Conservation (phyloP, 306 rosid genomes). For the Begonia fuchsioides region DNA sequence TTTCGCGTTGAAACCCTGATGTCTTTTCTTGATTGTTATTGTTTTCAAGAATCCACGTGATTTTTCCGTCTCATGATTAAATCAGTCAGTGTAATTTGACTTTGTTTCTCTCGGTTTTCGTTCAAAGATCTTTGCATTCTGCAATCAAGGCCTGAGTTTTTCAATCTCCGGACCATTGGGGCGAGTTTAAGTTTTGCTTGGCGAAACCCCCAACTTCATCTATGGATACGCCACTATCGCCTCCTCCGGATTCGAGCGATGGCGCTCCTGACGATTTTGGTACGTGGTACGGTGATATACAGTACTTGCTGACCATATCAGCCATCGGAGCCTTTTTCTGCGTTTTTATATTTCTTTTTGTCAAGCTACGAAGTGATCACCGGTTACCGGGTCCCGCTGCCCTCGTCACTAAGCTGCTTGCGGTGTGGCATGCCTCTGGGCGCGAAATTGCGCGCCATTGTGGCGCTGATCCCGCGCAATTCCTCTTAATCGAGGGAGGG, state of each 20-base stretch:
- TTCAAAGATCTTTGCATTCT: neutral
- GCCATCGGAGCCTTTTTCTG: conserved; percentile 70
- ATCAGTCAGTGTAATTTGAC: neutral
- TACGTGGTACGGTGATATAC: conserved; percentile 84
- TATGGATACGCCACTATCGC: conserved; percentile 29
- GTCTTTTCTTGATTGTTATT: too few relatives aligned
- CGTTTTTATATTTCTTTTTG: conserved; percentile 58
- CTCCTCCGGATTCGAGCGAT: conserved; percentile 37
- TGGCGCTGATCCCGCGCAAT: conserved; percentile 93
- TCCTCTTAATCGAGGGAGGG: conserved; percentile 85
- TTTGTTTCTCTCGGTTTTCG: neutral
- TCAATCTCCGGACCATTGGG: neutral
- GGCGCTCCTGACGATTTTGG: conserved; percentile 16
- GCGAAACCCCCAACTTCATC: conserved; percentile 7
- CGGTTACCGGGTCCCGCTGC: conserved; percentile 84
- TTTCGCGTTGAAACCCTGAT: too few relatives aligned
- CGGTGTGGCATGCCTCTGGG: conserved; percentile 83
- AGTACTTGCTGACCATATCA: conserved; percentile 77
- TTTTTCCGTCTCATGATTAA: neutral
- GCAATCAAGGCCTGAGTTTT: neutral
- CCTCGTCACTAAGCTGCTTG: conserved; percentile 61
- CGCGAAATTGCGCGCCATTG: conserved; percentile 82
- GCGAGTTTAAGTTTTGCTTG: neutral
- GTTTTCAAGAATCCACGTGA: neutral
- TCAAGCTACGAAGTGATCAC: conserved; percentile 95